phyloP scores from a whole-genome alignment of 2,329 filamentous ascomycete species.

The Colletotrichum sp. region DNA sequence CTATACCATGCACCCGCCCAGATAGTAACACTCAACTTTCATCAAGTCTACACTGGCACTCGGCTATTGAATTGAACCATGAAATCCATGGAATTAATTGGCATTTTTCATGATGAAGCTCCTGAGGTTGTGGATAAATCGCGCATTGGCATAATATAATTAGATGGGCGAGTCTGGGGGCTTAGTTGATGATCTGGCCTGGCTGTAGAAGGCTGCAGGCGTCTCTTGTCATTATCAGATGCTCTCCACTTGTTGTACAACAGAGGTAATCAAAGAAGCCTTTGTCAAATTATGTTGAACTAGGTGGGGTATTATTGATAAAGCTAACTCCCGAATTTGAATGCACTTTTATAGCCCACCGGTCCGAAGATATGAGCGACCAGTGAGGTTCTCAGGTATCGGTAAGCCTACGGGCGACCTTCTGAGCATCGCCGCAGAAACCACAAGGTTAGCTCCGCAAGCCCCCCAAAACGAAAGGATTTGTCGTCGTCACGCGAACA shows the following conservation, averaged over 20 bases:
- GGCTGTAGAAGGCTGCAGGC: background rate
- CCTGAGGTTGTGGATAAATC: rapidly evolving
- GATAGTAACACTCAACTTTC: too few relatives aligned
- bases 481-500: too few relatives aligned
- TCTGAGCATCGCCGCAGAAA: background rate
- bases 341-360: rapidly evolving
- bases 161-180: rapidly evolving
- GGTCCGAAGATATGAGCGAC: rapidly evolving
- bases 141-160: background rate
- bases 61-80: background rate
- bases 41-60: background rate
- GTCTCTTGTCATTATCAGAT: background rate
- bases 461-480: too few relatives aligned
- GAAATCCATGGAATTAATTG: too few relatives aligned
- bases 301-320: background rate
- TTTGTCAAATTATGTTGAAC: background rate
- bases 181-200: rapidly evolving
- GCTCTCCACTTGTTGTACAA: rapidly evolving
- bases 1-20: too few relatives aligned
- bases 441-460: background rate
- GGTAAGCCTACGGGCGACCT: background rate
- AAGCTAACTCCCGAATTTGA: background rate
- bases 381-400: background rate
- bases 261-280: background rate
- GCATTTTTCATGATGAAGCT: background rate